Base-by-base conservation (phyloP, 164 flowering plant species). In the Aristolochia fimbriata region DNA sequence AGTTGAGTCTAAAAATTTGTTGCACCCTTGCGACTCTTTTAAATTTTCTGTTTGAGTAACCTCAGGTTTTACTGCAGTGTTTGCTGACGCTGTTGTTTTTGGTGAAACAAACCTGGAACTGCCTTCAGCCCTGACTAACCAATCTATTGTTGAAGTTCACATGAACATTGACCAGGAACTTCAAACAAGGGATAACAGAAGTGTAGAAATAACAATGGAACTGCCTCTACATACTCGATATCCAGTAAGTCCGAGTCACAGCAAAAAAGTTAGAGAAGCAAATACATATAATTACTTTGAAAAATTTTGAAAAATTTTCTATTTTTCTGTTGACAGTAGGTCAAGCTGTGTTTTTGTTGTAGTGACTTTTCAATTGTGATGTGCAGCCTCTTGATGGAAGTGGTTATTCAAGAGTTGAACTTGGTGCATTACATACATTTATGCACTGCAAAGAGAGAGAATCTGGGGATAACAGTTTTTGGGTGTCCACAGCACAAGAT, bases 91-190 rank as follows among this genome's bases (percentile, higher is more conserved):
- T 37, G 80, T 78, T 68, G 96, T 87, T 50, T 83, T 86, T 73
- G 99, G 99, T 58, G 99, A 94, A 55, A 83, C 88, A 15, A 85
- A 94, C 75, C 74, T 94, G 75, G 99, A 94, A 68, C 70, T 84
- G 61, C 99, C 96, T 56, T 76, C 95, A 21, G 70, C 85, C 60
- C 79, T 65, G 50, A 83, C 96, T 51, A 82, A 81, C 58, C 70
- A 71, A 27, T 81, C 97, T 30, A 73, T 70, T 63, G 91, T 94
- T 66, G 99, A 91, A 67, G 59, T 94, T 71, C 90, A 85, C 64
- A 52, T 80, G 70, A 70, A 76, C 64, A 54, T 82, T 55, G 76
- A 67, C 61, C 64, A 58, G 52, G 64, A 65, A 51, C n/a, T 60
- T 47, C 37, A 74, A 20, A 70, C 62, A 54, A 62, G 58, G 2